Percentiles rank a stretch among this genome's conserved stretches.
Evolutionary conservation across 345 rosid genomes (phyloP).

Genomic region (Eucalyptus sp.): DNA sequence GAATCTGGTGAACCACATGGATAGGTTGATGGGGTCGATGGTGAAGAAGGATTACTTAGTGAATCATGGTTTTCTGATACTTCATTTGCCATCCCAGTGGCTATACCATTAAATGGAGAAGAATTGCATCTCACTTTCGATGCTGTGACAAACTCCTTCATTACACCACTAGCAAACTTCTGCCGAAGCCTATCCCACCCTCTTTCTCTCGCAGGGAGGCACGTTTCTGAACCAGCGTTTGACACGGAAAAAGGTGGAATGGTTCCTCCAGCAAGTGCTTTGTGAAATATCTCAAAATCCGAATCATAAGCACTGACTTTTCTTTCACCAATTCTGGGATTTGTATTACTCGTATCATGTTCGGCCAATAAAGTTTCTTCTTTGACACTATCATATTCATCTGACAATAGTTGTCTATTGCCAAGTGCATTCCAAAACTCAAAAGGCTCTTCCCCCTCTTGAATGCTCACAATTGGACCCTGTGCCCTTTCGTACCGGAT

Average conservation of each 20-base stretch:
- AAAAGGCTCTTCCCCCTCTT: conserved; percentile 48
- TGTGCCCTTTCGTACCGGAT: conserved; percentile 45
- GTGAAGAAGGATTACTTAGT: background rate
- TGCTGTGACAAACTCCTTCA: conserved; percentile 39
- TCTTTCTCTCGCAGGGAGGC: conserved; percentile 53
- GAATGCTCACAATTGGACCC: conserved; percentile 30
- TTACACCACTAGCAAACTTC: conserved; percentile 43
- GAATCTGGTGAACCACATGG: conserved; percentile 39
- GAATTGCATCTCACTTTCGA: conserved; percentile 15
- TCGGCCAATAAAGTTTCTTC: background rate
- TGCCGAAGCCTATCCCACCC: conserved; percentile 57
- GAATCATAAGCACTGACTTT: conserved; percentile 44
- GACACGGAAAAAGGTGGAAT: conserved; percentile 50
- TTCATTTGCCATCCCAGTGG: background rate
- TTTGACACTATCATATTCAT: conserved; percentile 6
- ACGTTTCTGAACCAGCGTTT: conserved; percentile 33
- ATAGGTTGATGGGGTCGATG: conserved; percentile 18
- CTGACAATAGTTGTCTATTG: conserved; percentile 10
- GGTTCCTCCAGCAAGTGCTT: conserved; percentile 60
- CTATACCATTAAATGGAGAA: background rate
- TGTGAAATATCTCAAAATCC: conserved; percentile 51
- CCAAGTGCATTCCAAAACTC: conserved; percentile 60
- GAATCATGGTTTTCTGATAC: conserved; percentile 3
- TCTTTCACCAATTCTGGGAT: conserved; percentile 7
- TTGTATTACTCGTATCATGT: background rate